A percentile compares a stretch with the other conserved stretches of the same genome.
Conservation (phyloP, 345 rosid genomes). For the Dimocarpus longan region DNA sequence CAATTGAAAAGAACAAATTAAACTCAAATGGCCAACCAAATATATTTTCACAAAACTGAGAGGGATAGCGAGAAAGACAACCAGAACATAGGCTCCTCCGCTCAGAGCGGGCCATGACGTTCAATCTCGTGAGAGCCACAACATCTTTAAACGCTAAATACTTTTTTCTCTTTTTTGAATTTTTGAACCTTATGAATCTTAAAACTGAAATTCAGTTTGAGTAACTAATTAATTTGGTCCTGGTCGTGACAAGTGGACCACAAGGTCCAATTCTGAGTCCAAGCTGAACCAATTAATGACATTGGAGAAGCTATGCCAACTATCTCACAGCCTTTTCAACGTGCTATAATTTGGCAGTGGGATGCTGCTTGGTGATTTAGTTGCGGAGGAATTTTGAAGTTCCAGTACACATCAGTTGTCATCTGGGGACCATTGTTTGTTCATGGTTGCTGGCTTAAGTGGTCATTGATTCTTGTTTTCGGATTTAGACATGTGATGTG, state of each 20-base stretch:
- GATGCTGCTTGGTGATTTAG: constrained; percentile 60
- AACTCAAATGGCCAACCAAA: no score
- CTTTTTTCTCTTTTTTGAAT: no score
- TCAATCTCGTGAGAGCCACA: background rate
- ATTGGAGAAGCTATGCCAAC: constrained; percentile 43
- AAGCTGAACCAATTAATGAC: constrained; percentile 32
- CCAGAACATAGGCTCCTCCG: background rate
- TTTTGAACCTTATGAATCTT: background rate
- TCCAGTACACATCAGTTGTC: constrained; percentile 57
- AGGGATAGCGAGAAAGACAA: no score
- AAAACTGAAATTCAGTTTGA: no score
- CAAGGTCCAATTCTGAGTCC: constrained; percentile 50
- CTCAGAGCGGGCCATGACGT: background rate
- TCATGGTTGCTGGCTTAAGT: constrained; percentile 52
- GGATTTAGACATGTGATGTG: constrained; percentile 46
- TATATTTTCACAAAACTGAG: no score
- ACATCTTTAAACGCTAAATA: background rate
- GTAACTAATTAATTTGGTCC: constrained; percentile 41
- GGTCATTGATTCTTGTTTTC: constrained; percentile 63
- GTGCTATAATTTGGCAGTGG: constrained; percentile 57
- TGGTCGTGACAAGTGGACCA: constrained; percentile 47
- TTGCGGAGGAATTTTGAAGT: constrained; percentile 50
- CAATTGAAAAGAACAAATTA: no score
- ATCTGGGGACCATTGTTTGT: constrained; percentile 49
- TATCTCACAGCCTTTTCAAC: constrained; percentile 39